These are phyloP conservation scores for Ailanthus altissimus DNA, from an alignment of 345 rosid genomes.

Conservation along the genomic window DNA sequence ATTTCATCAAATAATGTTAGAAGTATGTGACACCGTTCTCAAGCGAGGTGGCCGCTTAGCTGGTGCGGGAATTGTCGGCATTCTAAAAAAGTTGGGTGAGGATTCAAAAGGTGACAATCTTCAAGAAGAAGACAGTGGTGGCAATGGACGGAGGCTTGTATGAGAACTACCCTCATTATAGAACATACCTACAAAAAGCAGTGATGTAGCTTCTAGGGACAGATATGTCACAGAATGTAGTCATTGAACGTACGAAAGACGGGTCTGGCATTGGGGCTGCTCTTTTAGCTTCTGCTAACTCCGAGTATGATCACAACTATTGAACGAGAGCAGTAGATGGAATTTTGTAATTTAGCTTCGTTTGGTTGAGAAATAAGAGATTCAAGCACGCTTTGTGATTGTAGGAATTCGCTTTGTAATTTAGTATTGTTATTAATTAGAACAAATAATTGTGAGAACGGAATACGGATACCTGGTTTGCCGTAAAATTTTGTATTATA, in stretches of 20 bases:
- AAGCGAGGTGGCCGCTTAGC: slow-evolving; percentile 79
- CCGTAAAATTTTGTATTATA: not conserved
- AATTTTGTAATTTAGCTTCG: slow-evolving; percentile 17
- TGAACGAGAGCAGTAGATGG: not conserved
- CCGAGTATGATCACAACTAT: slow-evolving; percentile 50
- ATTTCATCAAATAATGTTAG: slow-evolving; percentile 38
- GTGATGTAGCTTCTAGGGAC: slow-evolving; percentile 65
- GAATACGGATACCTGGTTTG: not conserved
- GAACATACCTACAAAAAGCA: slow-evolving; percentile 64
- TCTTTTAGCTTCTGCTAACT: slow-evolving; percentile 79
- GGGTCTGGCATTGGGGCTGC: slow-evolving; percentile 94
- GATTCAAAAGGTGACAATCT: slow-evolving; percentile 57
- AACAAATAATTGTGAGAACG: slow-evolving; percentile 13
- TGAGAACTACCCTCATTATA: slow-evolving; percentile 67
- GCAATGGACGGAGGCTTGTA: slow-evolving; percentile 90
- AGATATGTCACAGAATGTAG: slow-evolving; percentile 50
- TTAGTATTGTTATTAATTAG: slow-evolving; percentile 3
- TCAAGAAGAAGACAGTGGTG: slow-evolving; percentile 65
- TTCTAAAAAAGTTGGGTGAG: slow-evolving; percentile 73
- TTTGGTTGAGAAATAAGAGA: slow-evolving; percentile 11
- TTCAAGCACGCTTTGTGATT: not conserved
- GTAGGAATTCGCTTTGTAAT: not conserved
- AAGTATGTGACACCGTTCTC: slow-evolving; percentile 65
- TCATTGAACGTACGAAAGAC: slow-evolving; percentile 72
- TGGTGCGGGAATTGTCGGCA: slow-evolving; percentile 87